A percentile compares a stretch with the other conserved stretches of the same genome.
phyloP scores from a whole-genome alignment of 2,329 filamentous ascomycete genomes.

The Aspergillus bombycis region DNA sequence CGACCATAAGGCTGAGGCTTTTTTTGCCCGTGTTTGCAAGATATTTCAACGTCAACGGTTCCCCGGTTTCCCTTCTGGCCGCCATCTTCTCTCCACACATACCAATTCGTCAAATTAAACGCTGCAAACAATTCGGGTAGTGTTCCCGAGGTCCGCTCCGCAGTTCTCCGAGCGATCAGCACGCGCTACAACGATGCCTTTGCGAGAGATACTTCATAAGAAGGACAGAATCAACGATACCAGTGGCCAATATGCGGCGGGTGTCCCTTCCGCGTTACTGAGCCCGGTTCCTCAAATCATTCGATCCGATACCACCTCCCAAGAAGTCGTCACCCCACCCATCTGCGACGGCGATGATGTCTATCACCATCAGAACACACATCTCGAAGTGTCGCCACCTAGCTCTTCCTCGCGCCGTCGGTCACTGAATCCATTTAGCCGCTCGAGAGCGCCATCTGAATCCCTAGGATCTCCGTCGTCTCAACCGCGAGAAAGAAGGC shows the following conservation, averaged over 20 bases:
- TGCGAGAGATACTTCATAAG: conserved; percentile 66
- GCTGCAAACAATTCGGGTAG: neutral
- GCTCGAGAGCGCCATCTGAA: conserved; percentile 30
- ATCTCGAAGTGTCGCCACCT: conserved; percentile 23
- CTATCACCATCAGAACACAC: conserved; percentile 16
- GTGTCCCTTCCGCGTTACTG: conserved; percentile 40
- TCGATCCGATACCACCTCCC: conserved; percentile 77
- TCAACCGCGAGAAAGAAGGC: conserved; percentile 34
- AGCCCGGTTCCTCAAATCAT: conserved; percentile 69
- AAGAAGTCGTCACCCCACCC: conserved; percentile 78
- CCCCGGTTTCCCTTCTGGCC: neutral
- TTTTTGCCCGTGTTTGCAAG: neutral
- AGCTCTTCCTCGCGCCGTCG: conserved; percentile 37
- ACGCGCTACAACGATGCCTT: conserved; percentile 51
- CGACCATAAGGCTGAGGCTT: conserved; percentile 2
- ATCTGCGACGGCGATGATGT: conserved; percentile 50
- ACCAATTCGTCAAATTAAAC: neutral
- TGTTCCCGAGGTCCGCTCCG: neutral
- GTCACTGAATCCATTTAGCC: conserved; percentile 37
- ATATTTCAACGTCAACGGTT: neutral
- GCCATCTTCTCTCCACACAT: neutral
- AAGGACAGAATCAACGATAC: conserved; percentile 56
- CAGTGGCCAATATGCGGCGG: conserved; percentile 44
- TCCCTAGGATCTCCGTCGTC: conserved; percentile 27
- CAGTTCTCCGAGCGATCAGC: neutral